Evolutionary conservation across 2,329 filamentous ascomycete genomes (phyloP).

Genomic region (Talaromyces sp.): DNA sequence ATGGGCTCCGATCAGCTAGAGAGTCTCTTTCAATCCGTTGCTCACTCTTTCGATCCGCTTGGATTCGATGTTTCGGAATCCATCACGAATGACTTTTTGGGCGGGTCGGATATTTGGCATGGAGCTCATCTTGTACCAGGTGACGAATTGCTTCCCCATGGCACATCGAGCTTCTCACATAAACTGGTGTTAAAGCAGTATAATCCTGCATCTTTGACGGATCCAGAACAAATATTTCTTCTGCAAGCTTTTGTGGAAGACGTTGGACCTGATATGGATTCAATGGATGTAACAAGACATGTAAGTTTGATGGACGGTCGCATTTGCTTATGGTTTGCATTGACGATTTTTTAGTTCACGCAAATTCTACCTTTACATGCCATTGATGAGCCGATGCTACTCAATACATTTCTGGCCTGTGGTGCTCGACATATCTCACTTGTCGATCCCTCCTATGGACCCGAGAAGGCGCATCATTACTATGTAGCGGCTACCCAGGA

Average conservation of each 20-base stretch:
- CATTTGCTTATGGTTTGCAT: neutral
- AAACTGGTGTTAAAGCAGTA: slow-evolving; percentile 45
- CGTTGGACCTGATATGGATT: slow-evolving; percentile 93
- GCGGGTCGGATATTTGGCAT: slow-evolving; percentile 31
- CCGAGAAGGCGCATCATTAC: slow-evolving; percentile 78
- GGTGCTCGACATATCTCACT: slow-evolving; percentile 79
- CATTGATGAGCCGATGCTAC: slow-evolving; percentile 79
- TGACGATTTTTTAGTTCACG: slow-evolving; percentile 62
- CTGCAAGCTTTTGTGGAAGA: slow-evolving; percentile 93
- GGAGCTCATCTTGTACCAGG: slow-evolving; percentile 24
- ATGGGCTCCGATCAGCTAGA: slow-evolving; percentile 39
- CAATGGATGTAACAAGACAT: slow-evolving; percentile 80
- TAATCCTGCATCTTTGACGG: slow-evolving; percentile 67
- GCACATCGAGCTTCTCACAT: slow-evolving; percentile 39
- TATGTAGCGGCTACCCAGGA: slow-evolving; percentile 84
- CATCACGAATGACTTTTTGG: slow-evolving; percentile 30
- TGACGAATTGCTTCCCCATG: slow-evolving; percentile 30
- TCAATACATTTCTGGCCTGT: slow-evolving; percentile 86
- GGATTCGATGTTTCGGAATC: slow-evolving; percentile 50
- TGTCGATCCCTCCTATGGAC: slow-evolving; percentile 68
- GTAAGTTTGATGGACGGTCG: slow-evolving; percentile 39
- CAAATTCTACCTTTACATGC: slow-evolving; percentile 81
- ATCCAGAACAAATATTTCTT: slow-evolving; percentile 78
- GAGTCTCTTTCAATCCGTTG: slow-evolving; percentile 55
- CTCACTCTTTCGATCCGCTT: slow-evolving; percentile 52